Percentiles rank a stretch among this genome's conserved stretches.
These are phyloP conservation scores for Lentithecium fluviatile DNA, from an alignment of 495 filamentous ascomycete species.

Conservation along the genomic window DNA sequence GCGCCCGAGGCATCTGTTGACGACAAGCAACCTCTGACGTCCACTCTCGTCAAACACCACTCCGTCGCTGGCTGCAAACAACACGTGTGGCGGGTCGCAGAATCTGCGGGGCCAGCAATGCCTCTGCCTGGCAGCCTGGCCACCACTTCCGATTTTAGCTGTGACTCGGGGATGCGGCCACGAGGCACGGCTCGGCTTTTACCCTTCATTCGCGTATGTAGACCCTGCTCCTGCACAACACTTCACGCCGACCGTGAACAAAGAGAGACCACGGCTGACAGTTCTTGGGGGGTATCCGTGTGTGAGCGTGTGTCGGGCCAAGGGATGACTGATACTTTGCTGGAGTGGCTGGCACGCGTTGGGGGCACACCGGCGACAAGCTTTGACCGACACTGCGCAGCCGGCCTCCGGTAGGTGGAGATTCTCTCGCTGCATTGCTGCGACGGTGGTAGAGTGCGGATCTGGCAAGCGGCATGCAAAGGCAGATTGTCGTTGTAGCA, in stretches of 20 bases:
- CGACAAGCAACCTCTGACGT: too few species aligned
- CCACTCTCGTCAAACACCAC: too few species aligned
- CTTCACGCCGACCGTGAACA: neutral
- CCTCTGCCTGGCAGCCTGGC: neutral
- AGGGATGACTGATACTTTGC: neutral
- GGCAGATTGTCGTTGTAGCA: neutral
- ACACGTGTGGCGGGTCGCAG: constrained; percentile 1
- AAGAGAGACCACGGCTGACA: neutral
- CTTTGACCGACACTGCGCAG: neutral
- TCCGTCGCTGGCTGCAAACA: constrained; percentile 2
- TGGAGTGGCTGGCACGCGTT: too few species aligned
- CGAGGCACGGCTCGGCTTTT: neutral
- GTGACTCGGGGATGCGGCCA: constrained; percentile 1
- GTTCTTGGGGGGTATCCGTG: neutral
- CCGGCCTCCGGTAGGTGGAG: neutral
- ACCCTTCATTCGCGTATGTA: neutral
- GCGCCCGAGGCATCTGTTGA: too few species aligned
- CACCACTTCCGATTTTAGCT: neutral
- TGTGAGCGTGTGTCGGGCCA: neutral
- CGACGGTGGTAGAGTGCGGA: neutral
- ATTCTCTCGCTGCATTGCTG: neutral
- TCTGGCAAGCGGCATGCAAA: neutral
- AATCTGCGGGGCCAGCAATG: constrained; percentile 9
- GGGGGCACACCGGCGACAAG: too few species aligned
- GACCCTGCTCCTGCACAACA: neutral